Evolutionary conservation across 495 filamentous ascomycete genomes (phyloP), one percentile per base, ranked within the genome.

Genomic region (Bryoglossum gracile): DNA sequence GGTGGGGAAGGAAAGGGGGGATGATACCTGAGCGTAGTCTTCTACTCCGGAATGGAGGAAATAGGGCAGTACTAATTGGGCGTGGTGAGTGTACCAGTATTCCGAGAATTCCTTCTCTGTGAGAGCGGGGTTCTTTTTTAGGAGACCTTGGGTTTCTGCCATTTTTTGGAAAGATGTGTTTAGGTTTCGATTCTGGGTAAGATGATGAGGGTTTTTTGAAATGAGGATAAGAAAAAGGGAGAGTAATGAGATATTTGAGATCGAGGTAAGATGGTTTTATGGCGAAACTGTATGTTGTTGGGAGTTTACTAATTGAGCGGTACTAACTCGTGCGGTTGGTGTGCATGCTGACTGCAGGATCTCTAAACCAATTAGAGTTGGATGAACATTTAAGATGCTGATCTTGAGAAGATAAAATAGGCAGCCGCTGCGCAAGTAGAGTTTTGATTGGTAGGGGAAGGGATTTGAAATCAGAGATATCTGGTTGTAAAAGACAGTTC

Each of bases 61-160:
- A 13, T 43, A 37, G 0, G 54, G 54, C 16, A 48, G 24, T 0
- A 53, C 54, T n/a, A 52, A 14, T 18, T 18, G 16, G 6, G 54
- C 48, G 33, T 57, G 50, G 1, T 38, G 21, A 0, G 11, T 25
- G 22, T 43, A 56, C 43, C 50, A 57, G 38, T 33, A 21, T 1
- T 48, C 44, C 2, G 49, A 57, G 54, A 57, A 57, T 46, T 53
- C 24, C 28, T 52, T 16, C 4, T 13, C 21, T 19, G 54, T 53
- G 26, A 57, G 36, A 21, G 30, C 4, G 1, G 54, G 49, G 33
- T 50, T 51, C 37, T 49, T 48, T 19, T 44, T 43, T 11, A 57
- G 37, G 30, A 57, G 54, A n/a, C 26, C 54, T 49, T 52, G 49
- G 14, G 9, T 34, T 6, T 46, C 35, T 39, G 51, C 43, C 49